Evolutionary conservation across 129 eudicot species (phyloP), one percentile per base, ranked within the genome.

Genomic region (Flaveria sonorensis): DNA sequence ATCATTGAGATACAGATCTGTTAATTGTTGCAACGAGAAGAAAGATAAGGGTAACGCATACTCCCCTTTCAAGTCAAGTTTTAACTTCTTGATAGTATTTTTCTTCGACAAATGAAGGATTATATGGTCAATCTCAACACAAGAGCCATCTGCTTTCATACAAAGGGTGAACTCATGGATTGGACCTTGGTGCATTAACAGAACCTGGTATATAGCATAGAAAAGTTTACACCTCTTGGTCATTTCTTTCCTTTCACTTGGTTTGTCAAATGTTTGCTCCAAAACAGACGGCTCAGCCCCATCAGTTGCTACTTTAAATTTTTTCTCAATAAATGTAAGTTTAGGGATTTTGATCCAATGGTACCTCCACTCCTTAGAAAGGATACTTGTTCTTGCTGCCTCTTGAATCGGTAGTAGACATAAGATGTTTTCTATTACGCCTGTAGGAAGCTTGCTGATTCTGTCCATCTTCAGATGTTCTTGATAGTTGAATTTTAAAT

Each of bases 291-390:
- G 32, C 20, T 56, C 55, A 8, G n/a, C 40, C 32, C 14, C 68
- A 40, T 64, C 15, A 2, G 45, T 43, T 16, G 78, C 15, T 59
- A 59, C 78, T 60, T 74, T 10, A 43, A 59, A 60, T 2, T 10
- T 43, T 42, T 74, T 23, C 56, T 74, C 70, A 74, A 14, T 61
- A 74, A 74, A 74, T 10, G 4, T 70, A 39, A 74, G 43, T 60
- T 74, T 74, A 24, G 78, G 46, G 48, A 60, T 74, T 74, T 59
- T 59, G 26, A 24, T 36, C 78, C 78, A 74, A 20, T 45, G 23
- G 59, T 59, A 74, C 3, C 78, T 61, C 78, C 78, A 74, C 47
- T 62, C 78, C 42, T 12, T 61, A 36, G 78, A 60, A 45, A 74
- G 78, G 26, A 60, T 60, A 10, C 78, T 74, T 60, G 78, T 74